Conservation (phyloP, 305 asterid genomes). For the Euphrasia arctica region DNA sequence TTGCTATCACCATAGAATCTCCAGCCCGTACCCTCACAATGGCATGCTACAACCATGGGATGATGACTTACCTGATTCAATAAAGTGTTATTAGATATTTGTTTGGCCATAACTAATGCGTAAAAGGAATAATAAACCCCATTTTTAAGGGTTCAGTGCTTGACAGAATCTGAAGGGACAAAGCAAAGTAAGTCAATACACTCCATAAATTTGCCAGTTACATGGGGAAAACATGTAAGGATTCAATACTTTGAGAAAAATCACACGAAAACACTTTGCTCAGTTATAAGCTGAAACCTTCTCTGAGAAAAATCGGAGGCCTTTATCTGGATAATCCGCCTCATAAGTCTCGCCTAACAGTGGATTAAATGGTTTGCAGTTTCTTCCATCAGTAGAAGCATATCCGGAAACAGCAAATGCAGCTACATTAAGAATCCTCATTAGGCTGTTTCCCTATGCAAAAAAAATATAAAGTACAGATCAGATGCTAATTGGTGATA, state of each 20-base stretch:
- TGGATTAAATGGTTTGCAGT: conserved; percentile 97
- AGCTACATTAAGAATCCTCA: conserved; percentile 95
- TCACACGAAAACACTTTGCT: conserved; percentile 14
- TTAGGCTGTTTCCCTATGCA: conserved; percentile 82
- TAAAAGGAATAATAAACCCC: neutral
- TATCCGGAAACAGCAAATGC: conserved; percentile 99
- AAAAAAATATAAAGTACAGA: conserved; percentile 18
- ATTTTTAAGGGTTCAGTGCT: conserved; percentile 4
- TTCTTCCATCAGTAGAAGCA: conserved; percentile 94
- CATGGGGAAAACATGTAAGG: neutral
- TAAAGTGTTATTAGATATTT: conserved; percentile 8
- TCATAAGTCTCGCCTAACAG: conserved; percentile 94
- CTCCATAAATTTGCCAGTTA: neutral
- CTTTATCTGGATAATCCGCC: conserved; percentile 95
- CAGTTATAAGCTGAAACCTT: conserved; percentile 50
- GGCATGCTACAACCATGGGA: conserved; percentile 96
- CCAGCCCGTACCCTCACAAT: conserved; percentile 95
- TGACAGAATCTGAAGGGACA: conserved; percentile 8
- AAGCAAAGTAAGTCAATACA: conserved; percentile 19
- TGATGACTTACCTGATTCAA: conserved; percentile 90
- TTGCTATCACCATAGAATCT: conserved; percentile 90
- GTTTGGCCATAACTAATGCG: conserved; percentile 18
- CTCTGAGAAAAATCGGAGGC: conserved; percentile 87
- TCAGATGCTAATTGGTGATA: conserved; percentile 27
- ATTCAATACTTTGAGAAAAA: conserved; percentile 3